A percentile compares a stretch with the other conserved stretches of the same genome.
Conservation (phyloP, 2,329 filamentous ascomycete species). For the Alternaria gansuensis region DNA sequence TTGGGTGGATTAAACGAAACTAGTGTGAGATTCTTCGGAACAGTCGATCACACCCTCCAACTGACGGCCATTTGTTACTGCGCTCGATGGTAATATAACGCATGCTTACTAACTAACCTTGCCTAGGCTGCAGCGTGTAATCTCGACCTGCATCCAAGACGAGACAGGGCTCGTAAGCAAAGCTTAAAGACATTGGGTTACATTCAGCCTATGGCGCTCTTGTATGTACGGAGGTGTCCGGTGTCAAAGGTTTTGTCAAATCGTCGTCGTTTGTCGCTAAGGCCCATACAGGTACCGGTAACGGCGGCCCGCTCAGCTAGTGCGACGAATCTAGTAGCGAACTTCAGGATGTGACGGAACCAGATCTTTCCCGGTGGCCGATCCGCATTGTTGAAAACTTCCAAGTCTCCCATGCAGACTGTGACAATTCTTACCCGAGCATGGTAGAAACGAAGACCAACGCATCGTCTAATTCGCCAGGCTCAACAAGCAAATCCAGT, state of each 20-base stretch:
- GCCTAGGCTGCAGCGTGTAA: background rate
- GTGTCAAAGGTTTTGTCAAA: conserved; percentile 1
- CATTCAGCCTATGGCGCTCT: background rate
- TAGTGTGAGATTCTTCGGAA: background rate
- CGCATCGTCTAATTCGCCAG: conserved; percentile 39
- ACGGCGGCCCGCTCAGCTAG: conserved; percentile 12
- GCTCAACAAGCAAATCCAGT: conserved; percentile 34
- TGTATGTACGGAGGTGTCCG: conserved; percentile 6
- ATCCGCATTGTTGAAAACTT: conserved; percentile 27
- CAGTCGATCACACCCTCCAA: background rate
- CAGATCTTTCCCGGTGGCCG: conserved; percentile 24
- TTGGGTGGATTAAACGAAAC: background rate
- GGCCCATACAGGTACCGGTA: conserved; percentile 17
- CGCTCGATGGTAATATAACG: background rate
- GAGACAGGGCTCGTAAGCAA: background rate
- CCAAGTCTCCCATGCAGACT: conserved; percentile 18
- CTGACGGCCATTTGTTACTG: background rate
- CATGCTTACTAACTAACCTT: background rate
- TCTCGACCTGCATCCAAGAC: background rate
- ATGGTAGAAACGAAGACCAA: conserved; percentile 40
- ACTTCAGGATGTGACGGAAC: conserved; percentile 16
- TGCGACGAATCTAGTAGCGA: conserved; percentile 19
- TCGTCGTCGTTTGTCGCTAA: conserved; percentile 11
- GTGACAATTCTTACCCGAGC: conserved; percentile 13
- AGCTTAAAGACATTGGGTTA: background rate